Evolutionary conservation across 2,329 filamentous ascomycete species (phyloP).

Genomic region (Talaromyces sp.): DNA sequence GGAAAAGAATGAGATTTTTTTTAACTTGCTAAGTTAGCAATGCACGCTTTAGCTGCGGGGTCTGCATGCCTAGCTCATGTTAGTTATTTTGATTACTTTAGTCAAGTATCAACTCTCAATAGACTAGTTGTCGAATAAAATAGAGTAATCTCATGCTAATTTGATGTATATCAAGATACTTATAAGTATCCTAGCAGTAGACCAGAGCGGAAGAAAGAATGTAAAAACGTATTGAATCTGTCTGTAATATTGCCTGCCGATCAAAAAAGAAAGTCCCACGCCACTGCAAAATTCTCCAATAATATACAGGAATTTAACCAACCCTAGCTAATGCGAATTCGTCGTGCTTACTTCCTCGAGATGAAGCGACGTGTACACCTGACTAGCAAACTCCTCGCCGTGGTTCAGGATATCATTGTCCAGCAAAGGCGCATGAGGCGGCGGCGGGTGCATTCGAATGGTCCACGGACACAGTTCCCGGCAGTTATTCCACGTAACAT

Average conservation of each 20-base stretch:
- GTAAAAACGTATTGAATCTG: background rate
- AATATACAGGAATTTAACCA: background rate
- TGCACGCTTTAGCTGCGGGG: too few species aligned
- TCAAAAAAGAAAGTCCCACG: background rate
- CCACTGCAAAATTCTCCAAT: background rate
- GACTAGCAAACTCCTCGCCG: constrained; percentile 26
- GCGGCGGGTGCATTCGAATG: constrained; percentile 33
- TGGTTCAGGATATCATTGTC: constrained; percentile 29
- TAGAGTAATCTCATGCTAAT: background rate
- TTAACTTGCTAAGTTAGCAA: too few species aligned
- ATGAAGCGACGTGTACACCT: constrained; percentile 34
- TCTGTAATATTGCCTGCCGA: background rate
- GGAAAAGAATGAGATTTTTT: too few species aligned
- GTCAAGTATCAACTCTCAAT: too few species aligned
- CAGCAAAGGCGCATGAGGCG: constrained; percentile 26
- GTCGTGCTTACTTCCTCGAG: background rate
- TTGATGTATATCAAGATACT: background rate
- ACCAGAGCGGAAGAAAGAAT: background rate
- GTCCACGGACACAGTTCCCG: constrained; percentile 38
- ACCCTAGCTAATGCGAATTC: background rate
- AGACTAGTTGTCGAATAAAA: background rate
- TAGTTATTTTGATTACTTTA: too few species aligned
- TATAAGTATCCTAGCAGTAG: background rate
- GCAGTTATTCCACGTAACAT: constrained; percentile 32
- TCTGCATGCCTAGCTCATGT: too few species aligned